Evolutionary conservation across 1,284 basidiomycete genomes (phyloP).

Genomic region (Trametes polyzona): DNA sequence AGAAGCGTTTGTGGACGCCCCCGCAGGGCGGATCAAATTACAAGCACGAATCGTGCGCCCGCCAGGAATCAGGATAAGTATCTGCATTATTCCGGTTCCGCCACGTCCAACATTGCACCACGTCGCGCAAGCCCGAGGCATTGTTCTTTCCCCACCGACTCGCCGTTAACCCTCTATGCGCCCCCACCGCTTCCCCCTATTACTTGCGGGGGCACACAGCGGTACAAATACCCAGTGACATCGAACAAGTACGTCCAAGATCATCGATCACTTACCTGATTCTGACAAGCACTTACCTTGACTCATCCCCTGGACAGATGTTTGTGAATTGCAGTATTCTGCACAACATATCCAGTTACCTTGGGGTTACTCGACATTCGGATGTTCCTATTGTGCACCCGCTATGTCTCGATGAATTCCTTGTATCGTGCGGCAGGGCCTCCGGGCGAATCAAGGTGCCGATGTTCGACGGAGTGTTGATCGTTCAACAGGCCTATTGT

Average conservation of each 20-base stretch:
- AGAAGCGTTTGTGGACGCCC: constrained; percentile 15
- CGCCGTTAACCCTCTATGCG: background rate
- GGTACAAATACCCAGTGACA: too few relatives aligned
- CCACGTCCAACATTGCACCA: background rate
- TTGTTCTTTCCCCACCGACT: background rate
- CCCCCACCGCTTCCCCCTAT: too few relatives aligned
- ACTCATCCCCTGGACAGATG: too few relatives aligned
- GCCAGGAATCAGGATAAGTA: background rate
- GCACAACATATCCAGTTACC: background rate
- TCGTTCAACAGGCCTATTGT: constrained; percentile 11
- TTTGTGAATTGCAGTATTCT: background rate
- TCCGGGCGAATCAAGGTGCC: background rate
- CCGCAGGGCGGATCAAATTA: constrained; percentile 18
- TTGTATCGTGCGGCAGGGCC: too few relatives aligned
- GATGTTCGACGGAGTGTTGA: background rate
- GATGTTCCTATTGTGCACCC: background rate
- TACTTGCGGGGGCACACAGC: too few relatives aligned
- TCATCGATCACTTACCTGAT: too few relatives aligned
- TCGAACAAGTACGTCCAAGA: too few relatives aligned
- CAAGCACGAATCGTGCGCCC: background rate
- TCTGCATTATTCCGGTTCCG: constrained; percentile 9
- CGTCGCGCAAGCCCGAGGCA: background rate
- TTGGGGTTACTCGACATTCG: too few relatives aligned
- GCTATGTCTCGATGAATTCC: constrained; percentile 2
- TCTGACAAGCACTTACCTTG: too few relatives aligned